Conservation (phyloP, 192 early-diverging fungal genomes). For the Entomortierella lignicola region DNA sequence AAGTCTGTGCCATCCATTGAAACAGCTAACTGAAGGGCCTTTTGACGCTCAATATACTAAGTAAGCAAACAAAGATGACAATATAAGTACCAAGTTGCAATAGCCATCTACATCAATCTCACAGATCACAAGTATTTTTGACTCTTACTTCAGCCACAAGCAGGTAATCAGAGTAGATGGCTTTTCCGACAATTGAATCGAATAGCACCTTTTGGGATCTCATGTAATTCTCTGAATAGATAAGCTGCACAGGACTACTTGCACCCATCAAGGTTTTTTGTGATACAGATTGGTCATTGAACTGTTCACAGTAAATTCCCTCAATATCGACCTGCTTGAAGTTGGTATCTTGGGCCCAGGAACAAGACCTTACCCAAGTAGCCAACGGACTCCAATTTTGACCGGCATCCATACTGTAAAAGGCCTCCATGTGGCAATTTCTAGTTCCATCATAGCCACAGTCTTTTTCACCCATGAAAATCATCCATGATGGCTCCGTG, state of each 20-base stretch:
- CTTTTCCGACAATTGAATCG: slow-evolving; percentile 81
- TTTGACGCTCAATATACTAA: slow-evolving; percentile 50
- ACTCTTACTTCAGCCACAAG: slow-evolving; percentile 74
- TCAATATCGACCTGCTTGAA: slow-evolving; percentile 66
- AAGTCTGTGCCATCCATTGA: slow-evolving; percentile 81
- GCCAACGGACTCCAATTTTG: slow-evolving; percentile 73
- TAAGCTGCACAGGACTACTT: slow-evolving; percentile 71
- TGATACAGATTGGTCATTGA: slow-evolving; percentile 68
- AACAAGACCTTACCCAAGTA: slow-evolving; percentile 77
- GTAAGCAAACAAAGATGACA: neutral
- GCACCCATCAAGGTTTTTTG: slow-evolving; percentile 57
- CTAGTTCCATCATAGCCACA: slow-evolving; percentile 58
- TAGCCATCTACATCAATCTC: neutral
- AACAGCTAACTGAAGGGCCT: slow-evolving; percentile 67
- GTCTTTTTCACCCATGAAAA: slow-evolving; percentile 74
- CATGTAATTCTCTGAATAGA: slow-evolving; percentile 71
- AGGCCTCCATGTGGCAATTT: slow-evolving; percentile 80
- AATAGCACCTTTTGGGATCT: slow-evolving; percentile 64
- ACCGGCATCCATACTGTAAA: slow-evolving; percentile 77
- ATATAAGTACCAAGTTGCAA: neutral
- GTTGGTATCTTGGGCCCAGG: slow-evolving; percentile 70
- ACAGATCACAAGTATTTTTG: too few relatives aligned
- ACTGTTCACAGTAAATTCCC: slow-evolving; percentile 82
- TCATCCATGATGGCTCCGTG: slow-evolving; percentile 80
- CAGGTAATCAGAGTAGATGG: slow-evolving; percentile 82